Base-by-base conservation (phyloP, 148 eudicot genomes). In the Fagopyrum esculentum region DNA sequence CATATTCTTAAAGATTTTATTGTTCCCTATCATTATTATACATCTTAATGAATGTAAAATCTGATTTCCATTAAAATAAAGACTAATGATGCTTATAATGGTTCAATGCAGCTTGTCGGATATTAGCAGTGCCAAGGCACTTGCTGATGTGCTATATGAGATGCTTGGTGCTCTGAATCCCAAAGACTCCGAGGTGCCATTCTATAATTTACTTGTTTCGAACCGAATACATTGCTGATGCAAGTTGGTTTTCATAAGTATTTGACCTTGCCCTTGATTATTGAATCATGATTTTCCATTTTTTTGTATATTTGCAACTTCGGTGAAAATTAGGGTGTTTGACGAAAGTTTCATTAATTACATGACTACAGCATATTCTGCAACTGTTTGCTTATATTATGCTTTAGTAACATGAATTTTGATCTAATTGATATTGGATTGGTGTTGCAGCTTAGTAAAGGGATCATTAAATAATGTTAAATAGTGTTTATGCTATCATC, bases 111-210 rank as follows among this genome's bases (percentile, higher is more conserved):
- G 97, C 83, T 73, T 86, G 87, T 55, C 73, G 50, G 98, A 93
- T 82, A 86, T 93, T 51, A 85, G 81, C 75, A 90, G 71, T 83
- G 98, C 93, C 4, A 83, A 90, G 82, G 98, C 92, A 76, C 60
- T 89, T 60, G 90, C 93, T 47, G 93, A 90, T 80, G 90, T 93
- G 76, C 80, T 93, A 55, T 82, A 69, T 83, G 98, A 93, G 78
- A 90, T 93, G 88, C 90, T 93, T 66, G 83, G 79, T 77, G 96
- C 93, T 50, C 76, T 93, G 80, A 88, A 87, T 83, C 90, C 96
- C 29, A 84, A 79, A 59, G 85, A 83, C 75, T 75, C 77, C n/a
- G 86, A 87, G 90, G 90, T 89, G 66, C 43, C 45, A 35, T 66
- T 30, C 43, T 66, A 15, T 66, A 17, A 30, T 60, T 66, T 40